phyloP scores from a whole-genome alignment of 1,284 basidiomycete genomes.

The Cryptococcus sp. region DNA sequence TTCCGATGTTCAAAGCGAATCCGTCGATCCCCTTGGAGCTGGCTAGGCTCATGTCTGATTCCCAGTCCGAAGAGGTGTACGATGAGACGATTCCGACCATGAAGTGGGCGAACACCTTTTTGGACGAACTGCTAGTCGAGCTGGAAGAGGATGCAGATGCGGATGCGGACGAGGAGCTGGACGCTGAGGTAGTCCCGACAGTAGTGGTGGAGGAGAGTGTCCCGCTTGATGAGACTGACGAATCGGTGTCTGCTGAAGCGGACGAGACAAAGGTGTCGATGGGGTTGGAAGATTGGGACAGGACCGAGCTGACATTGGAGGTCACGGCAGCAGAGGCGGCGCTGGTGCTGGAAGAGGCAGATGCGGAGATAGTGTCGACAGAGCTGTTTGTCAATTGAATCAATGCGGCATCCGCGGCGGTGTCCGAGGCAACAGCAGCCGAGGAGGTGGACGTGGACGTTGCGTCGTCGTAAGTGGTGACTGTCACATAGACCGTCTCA shows the following conservation, averaged over 20 bases:
- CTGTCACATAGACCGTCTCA: background rate
- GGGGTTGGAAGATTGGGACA: slow-evolving; percentile 6
- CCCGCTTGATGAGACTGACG: background rate
- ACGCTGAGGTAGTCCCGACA: background rate
- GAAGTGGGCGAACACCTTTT: slow-evolving; percentile 50
- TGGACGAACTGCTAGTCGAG: slow-evolving; percentile 12
- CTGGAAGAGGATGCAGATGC: slow-evolving; percentile 1
- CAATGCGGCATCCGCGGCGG: slow-evolving; percentile 3
- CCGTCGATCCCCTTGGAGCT: slow-evolving; percentile 47
- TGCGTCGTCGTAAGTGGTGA: background rate
- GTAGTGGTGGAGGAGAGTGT: slow-evolving; percentile 1
- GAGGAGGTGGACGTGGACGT: background rate
- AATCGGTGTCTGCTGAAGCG: background rate
- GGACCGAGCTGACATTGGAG: background rate
- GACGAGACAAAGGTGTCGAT: slow-evolving; percentile 15
- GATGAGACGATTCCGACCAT: slow-evolving; percentile 48
- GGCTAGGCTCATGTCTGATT: slow-evolving; percentile 44
- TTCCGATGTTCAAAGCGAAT: slow-evolving; percentile 53
- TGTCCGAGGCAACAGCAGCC: background rate
- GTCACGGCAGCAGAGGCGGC: background rate
- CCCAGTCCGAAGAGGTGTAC: slow-evolving; percentile 40
- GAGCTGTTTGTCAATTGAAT: background rate
- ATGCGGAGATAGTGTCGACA: background rate
- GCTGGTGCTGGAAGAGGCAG: background rate
- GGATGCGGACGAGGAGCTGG: background rate